These are phyloP conservation scores for Sugiyamaella grinbergsii DNA, from an alignment of 1,139 yeast species.

Conservation along the genomic window DNA sequence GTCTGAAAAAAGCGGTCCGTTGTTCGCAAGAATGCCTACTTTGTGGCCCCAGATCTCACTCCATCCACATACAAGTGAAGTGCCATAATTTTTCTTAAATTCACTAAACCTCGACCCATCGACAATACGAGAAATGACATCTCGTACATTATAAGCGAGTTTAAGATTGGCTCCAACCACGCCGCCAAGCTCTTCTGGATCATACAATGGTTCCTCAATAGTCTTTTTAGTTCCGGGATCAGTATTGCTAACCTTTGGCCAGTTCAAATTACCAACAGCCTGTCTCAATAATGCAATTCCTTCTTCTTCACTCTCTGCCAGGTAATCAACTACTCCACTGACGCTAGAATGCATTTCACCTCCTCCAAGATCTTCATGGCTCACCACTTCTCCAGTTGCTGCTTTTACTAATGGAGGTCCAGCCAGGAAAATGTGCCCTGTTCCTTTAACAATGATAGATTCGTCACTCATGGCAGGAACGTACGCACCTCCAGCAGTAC, in stretches of 20 bases:
- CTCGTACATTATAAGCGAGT: slow-evolving; percentile 41
- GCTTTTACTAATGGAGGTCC: slow-evolving; percentile 45
- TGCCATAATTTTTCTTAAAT: slow-evolving; percentile 42
- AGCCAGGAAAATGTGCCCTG: slow-evolving; percentile 43
- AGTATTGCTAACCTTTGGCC: slow-evolving; percentile 26
- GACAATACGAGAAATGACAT: slow-evolving; percentile 42
- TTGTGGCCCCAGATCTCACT: slow-evolving; percentile 41
- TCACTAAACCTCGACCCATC: slow-evolving; percentile 42
- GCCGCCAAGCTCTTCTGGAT: slow-evolving; percentile 41
- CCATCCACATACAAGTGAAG: slow-evolving; percentile 42
- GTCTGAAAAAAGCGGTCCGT: slow-evolving; percentile 43
- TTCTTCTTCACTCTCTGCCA: slow-evolving; percentile 42
- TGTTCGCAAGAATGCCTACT: slow-evolving; percentile 43
- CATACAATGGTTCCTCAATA: slow-evolving; percentile 40
- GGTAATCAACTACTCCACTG: slow-evolving; percentile 42
- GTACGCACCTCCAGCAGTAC: slow-evolving; percentile 46
- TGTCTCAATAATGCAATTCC: slow-evolving; percentile 41
- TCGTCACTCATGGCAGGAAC: slow-evolving; percentile 45
- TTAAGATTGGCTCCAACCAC: slow-evolving; percentile 41
- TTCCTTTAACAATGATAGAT: slow-evolving; percentile 42
- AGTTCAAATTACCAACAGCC: slow-evolving; percentile 39
- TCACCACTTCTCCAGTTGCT: slow-evolving; percentile 43
- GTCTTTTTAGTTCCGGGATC: neutral
- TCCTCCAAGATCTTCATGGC: slow-evolving; percentile 44
- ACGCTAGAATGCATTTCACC: slow-evolving; percentile 43